Evolutionary conservation across 371 early-diverging fungal species (phyloP), one percentile per base, ranked within the genome.

Genomic region (Nematocida sp.): DNA sequence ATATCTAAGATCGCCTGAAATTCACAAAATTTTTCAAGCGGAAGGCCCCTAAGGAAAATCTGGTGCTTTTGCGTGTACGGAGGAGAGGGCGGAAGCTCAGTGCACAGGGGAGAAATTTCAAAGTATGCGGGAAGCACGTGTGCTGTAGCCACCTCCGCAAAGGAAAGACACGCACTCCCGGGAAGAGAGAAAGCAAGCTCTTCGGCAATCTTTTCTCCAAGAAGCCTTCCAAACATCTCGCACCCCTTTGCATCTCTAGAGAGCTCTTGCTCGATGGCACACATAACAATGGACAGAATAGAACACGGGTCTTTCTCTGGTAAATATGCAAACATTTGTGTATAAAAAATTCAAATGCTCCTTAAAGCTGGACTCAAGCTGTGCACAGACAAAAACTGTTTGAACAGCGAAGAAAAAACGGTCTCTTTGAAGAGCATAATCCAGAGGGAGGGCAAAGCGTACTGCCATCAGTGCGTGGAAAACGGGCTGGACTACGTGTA

Each of bases 341-440:
- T 56, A 23, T 32, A 65, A 60, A 70, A 70, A 70, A 48, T 45
- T 60, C 40, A 37, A 67, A 70, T 70, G 74, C 62, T 62, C 48
- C 63, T 60, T 46, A 19, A 60, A 23, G 46, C 46, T 37, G 38
- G 74, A 3, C 32, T 70, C 19, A 31, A 34, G 13, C 34, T 43
- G 17, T 70, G 74, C 34, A 58, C n/a, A 5, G 51, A 60, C 38
- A 34, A 32, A 38, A 52, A 38, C 7, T 70, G 74, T 50, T 36
- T 56, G 13, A 70, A 70, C 46, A 57, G 31, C 23, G 8, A 51
- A 52, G 32, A 60, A 38, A 41, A 21, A 7, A 27, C 19, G 21
- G 36, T 67, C 5, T 40, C 32, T 36, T 37, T 43, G 21, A 32
- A 27, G 23, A 53, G 46, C 31, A 31, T 31, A 17, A 19, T 67